Evolutionary conservation across 164 flowering plant genomes (phyloP).

Genomic region (Liriodendron chinense): DNA sequence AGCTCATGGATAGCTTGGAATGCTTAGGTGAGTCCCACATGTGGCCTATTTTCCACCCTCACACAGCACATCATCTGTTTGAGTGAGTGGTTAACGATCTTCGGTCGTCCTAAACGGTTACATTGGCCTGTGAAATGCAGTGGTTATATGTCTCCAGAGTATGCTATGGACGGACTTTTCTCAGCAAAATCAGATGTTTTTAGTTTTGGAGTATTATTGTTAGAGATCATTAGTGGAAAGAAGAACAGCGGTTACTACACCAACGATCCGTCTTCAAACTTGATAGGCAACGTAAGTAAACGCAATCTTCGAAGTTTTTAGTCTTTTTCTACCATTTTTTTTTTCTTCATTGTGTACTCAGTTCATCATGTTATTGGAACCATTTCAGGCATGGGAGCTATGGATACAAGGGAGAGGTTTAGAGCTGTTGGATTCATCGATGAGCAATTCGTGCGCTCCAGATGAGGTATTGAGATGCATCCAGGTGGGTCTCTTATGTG

Average conservation of each 20-base stretch:
- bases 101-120: too few species aligned
- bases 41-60: too few species aligned
- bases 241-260: conserved; percentile 5
- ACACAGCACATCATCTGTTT: too few species aligned
- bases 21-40: too few species aligned
- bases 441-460: background rate
- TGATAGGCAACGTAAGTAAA: background rate
- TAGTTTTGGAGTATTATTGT: conserved; percentile 40
- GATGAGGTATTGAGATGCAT: conserved; percentile 14
- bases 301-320: background rate
- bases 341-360: too few species aligned
- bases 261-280: background rate
- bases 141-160: conserved; percentile 49
- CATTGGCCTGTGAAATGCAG: conserved; percentile 18
- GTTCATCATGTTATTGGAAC: background rate
- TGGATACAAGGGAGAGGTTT: conserved; percentile 11
- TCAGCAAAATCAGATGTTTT: conserved; percentile 49
- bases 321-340: too few species aligned
- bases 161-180: conserved; percentile 30
- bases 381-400: conserved; percentile 14
- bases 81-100: too few species aligned
- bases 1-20: too few species aligned
- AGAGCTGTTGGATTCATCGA: conserved; percentile 11
- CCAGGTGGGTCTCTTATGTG: conserved; percentile 16
- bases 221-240: conserved; percentile 34